Base-by-base conservation (phyloP, 169 alveolate species). In the Plasmodium berghei region DNA sequence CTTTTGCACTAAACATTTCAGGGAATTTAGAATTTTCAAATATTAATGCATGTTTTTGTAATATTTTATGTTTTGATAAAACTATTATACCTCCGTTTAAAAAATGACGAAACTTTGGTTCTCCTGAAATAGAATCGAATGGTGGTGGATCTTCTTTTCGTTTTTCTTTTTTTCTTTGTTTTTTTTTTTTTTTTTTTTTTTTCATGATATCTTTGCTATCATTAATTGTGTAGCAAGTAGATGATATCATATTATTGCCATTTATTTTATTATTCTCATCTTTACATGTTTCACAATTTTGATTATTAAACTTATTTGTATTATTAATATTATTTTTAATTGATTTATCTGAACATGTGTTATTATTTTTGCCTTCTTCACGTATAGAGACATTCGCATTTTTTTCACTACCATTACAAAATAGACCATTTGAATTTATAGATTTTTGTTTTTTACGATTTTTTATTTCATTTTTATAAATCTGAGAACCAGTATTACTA, bases 1-100 rank as follows among this genome's bases (percentile, higher is more conserved):
- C 97, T n/a, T 94, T 95, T 34, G 89, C 63, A 45, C 90, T 83
- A 18, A 91, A 88, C 40, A 73, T 62, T 40, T 95, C 95, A 0
- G 96, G 96, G 40, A 87, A 73, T 22, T 88, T 91, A 8, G 87
- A 52, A 26, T 73, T 22, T 12, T 72, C 48, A 83, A 56, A 93
- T 12, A 93, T 52, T 26, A 86, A 91, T n/a, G 94, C 96, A 46
- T 93, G 96, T 14, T 89, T 83, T 10, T 87, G 88, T 71, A 85
- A 56, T 6, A 93, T 42, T 40, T 91, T 87, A 83, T 92, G 92
- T 63, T 91, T 93, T 5, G 94, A 89, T 16, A 93, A 24, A n/a
- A 93, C 74, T 5, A 88, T 87, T 9, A 91, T 86, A 16, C 96
- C 96, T 22, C 96, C 94, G 52, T 89, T 89, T 18, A 90, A 67